Conservation (phyloP, 805 yeast species). For the Monosporozyma aerobia region DNA sequence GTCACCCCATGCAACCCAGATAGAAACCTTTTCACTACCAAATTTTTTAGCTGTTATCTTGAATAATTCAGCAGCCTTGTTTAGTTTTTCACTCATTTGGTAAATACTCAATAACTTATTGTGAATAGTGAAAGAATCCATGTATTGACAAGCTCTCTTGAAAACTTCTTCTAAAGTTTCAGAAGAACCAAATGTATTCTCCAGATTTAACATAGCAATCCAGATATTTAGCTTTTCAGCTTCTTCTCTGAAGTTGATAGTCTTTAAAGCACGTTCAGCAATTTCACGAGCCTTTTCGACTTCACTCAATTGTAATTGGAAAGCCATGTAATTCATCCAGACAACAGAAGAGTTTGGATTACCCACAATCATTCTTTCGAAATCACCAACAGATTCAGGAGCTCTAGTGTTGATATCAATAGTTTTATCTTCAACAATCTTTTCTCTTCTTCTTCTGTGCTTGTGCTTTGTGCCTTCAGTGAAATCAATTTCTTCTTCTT, state of each 20-base stretch:
- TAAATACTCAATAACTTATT: constrained; percentile 70
- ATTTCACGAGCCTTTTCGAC: constrained; percentile 89
- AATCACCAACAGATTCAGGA: constrained; percentile 87
- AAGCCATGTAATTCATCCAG: constrained; percentile 98
- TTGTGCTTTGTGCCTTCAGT: constrained; percentile 36
- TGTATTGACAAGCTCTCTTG: constrained; percentile 77
- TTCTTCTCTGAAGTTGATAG: constrained; percentile 85
- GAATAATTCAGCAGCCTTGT: constrained; percentile 62
- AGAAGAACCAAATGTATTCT: constrained; percentile 82
- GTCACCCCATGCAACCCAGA: constrained; percentile 79
- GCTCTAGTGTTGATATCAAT: constrained; percentile 74
- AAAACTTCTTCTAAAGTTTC: constrained; percentile 75
- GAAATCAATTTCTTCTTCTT: constrained; percentile 46
- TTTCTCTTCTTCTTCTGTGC: constrained; percentile 37
- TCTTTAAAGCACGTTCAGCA: constrained; percentile 84
- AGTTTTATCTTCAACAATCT: constrained; percentile 65
- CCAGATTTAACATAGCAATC: constrained; percentile 92
- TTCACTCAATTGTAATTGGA: constrained; percentile 91
- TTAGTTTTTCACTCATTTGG: constrained; percentile 59
- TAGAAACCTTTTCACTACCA: constrained; percentile 53
- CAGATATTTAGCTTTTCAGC: constrained; percentile 88
- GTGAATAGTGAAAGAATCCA: constrained; percentile 82
- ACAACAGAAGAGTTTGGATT: constrained; percentile 86
- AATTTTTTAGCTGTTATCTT: constrained; percentile 67
- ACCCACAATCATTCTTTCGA: constrained; percentile 84